Evolutionary conservation across 1,139 yeast genomes (phyloP).

Genomic region (Torulaspora globosa): DNA sequence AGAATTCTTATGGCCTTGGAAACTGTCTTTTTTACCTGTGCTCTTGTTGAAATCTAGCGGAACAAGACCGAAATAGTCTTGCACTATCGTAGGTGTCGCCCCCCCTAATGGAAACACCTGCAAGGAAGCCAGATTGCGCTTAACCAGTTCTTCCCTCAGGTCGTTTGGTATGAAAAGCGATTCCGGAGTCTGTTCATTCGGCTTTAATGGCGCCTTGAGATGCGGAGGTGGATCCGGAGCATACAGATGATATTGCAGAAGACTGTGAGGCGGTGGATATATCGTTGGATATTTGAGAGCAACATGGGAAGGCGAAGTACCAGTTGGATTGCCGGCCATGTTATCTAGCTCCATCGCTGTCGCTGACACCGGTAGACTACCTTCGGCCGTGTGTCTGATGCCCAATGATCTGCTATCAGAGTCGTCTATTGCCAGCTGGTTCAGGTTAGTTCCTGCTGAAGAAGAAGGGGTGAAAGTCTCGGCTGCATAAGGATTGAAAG

Average conservation of each 20-base stretch:
- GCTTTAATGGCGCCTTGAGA: conserved; percentile 52
- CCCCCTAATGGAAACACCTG: conserved; percentile 46
- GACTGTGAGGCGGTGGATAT: conserved; percentile 37
- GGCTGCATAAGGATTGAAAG: conserved; percentile 36
- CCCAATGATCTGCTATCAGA: conserved; percentile 3
- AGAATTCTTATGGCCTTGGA: conserved; percentile 54
- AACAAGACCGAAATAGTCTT: conserved; percentile 77
- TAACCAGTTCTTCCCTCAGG: conserved; percentile 65
- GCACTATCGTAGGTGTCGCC: conserved; percentile 48
- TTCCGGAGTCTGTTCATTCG: conserved; percentile 66
- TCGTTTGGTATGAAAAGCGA: conserved; percentile 70
- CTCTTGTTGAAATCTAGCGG: conserved; percentile 68
- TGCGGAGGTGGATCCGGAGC: conserved; percentile 88
- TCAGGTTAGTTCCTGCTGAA: conserved; percentile 20
- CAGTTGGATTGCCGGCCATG: conserved; percentile 2
- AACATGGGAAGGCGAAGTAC: conserved; percentile 11
- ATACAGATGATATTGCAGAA: conserved; percentile 81
- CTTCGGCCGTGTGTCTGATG: conserved; percentile 4
- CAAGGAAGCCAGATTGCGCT: conserved; percentile 75
- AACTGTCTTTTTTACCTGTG: conserved; percentile 44
- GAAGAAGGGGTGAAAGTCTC: conserved; percentile 35
- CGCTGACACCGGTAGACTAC: conserved; percentile 6
- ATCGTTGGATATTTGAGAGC: conserved; percentile 30
- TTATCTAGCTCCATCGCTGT: conserved; percentile 2
- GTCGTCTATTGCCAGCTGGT: conserved; percentile 7